Percentiles rank a stretch among this genome's conserved stretches.
These are phyloP conservation scores for Aspergillus fructus DNA, from an alignment of 2,329 filamentous ascomycete species.

Conservation along the genomic window DNA sequence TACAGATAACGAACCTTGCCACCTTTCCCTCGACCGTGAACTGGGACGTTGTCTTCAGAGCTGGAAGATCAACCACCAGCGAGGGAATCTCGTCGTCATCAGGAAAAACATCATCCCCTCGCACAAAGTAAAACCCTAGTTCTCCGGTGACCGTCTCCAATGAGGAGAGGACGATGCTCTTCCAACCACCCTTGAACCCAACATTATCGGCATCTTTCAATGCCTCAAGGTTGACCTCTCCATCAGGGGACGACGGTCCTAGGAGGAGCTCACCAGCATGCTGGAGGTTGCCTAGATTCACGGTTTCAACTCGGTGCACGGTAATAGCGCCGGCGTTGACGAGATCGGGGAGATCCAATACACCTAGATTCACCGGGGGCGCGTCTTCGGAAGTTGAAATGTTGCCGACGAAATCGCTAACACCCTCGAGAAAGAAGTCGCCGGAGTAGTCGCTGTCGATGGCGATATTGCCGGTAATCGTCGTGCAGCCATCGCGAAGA, in stretches of 20 bases:
- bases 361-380: background rate
- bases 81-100: too few relatives aligned
- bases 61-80: background rate
- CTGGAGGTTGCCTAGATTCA: background rate
- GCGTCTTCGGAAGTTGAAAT: background rate
- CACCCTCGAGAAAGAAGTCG: background rate
- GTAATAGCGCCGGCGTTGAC: background rate
- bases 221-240: background rate
- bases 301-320: background rate
- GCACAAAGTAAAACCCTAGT: background rate
- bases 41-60: background rate
- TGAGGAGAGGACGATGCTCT: background rate
- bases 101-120: background rate
- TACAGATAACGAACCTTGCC: background rate
- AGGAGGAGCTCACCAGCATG: background rate
- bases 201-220: background rate
- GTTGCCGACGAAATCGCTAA: background rate
- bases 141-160: background rate
- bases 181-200: background rate
- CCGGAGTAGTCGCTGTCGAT: background rate
- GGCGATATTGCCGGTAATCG: background rate
- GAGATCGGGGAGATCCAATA: background rate
- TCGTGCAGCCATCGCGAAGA: background rate
- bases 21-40: background rate
- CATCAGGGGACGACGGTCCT: background rate